These are phyloP conservation scores for Colletotrichum acutatum DNA, from an alignment of 2,329 filamentous ascomycete genomes.

Conservation along the genomic window DNA sequence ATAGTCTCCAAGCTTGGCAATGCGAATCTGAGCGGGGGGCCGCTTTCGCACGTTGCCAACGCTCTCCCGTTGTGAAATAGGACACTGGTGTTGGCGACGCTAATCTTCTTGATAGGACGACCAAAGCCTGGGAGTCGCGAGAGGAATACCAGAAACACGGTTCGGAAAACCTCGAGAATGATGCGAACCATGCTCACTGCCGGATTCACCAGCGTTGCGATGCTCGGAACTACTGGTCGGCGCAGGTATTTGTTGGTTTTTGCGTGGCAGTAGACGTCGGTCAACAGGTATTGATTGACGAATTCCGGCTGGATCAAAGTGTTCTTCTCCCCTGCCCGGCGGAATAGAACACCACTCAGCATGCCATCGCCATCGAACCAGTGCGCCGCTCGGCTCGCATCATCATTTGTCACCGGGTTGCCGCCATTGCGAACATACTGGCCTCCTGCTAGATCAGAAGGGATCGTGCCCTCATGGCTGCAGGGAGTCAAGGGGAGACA, in stretches of 20 bases:
- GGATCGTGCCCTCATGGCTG: constrained; percentile 66
- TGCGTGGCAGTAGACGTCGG: constrained; percentile 71
- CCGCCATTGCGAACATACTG: constrained; percentile 80
- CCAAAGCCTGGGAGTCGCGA: constrained; percentile 67
- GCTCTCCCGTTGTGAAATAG: constrained; percentile 76
- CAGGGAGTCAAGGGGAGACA: constrained; percentile 68
- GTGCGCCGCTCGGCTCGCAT: constrained; percentile 71
- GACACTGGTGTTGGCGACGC: constrained; percentile 75
- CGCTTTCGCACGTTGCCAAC: constrained; percentile 77
- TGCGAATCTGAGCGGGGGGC: constrained; percentile 73
- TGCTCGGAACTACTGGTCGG: constrained; percentile 73
- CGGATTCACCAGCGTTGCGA: constrained; percentile 73
- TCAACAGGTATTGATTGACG: constrained; percentile 76
- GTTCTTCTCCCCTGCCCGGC: constrained; percentile 45
- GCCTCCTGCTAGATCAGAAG: constrained; percentile 72
- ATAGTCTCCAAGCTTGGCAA: constrained; percentile 74
- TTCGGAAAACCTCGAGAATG: constrained; percentile 63
- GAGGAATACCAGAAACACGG: constrained; percentile 66
- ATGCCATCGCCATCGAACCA: constrained; percentile 84
- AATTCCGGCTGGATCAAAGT: constrained; percentile 68
- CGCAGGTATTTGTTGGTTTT: constrained; percentile 57
- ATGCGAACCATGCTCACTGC: constrained; percentile 62
- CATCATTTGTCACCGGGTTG: constrained; percentile 72
- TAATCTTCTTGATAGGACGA: constrained; percentile 72
- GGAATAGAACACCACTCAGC: constrained; percentile 75